Evolutionary conservation across 2,329 filamentous ascomycete genomes (phyloP).

Genomic region (Fusarium sp.): DNA sequence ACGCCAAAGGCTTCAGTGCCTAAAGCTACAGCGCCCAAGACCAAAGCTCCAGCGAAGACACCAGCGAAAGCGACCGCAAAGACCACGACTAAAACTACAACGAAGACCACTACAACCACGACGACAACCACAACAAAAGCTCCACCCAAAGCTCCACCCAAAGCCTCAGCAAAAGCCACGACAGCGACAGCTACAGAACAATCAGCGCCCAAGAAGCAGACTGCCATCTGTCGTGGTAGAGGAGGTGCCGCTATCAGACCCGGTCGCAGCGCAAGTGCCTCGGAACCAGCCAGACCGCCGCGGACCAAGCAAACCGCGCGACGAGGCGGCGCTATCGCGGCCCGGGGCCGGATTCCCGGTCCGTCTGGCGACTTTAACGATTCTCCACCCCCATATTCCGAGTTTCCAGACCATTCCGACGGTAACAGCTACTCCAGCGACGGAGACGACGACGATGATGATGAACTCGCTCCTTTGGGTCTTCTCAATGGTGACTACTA

Average conservation of each 20-base stretch:
- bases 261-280: background rate
- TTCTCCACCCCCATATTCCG: conserved; percentile 37
- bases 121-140: background rate
- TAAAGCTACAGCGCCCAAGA: background rate
- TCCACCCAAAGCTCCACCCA: background rate
- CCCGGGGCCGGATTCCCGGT: conserved; percentile 41
- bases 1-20: background rate
- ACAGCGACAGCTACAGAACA: background rate
- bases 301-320: conserved; percentile 43
- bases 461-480: conserved; percentile 45
- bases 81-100: background rate
- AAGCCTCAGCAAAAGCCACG: background rate
- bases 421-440: background rate
- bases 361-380: conserved; percentile 1
- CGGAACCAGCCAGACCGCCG: conserved; percentile 3
- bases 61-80: conserved; percentile 7
- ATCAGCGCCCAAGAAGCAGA: conserved; percentile 22
- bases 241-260: conserved; percentile 24
- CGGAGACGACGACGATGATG: conserved; percentile 10
- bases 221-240: conserved; percentile 15
- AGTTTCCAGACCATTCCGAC: conserved; percentile 15
- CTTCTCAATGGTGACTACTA: conserved; percentile 60
- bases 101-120: background rate
- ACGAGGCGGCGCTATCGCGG: conserved; percentile 42
- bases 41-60: background rate